Percentiles rank a stretch among this genome's conserved stretches.
These are phyloP conservation scores for Suhomyces ambrosiae DNA, from an alignment of 1,139 yeast species.

Conservation along the genomic window DNA sequence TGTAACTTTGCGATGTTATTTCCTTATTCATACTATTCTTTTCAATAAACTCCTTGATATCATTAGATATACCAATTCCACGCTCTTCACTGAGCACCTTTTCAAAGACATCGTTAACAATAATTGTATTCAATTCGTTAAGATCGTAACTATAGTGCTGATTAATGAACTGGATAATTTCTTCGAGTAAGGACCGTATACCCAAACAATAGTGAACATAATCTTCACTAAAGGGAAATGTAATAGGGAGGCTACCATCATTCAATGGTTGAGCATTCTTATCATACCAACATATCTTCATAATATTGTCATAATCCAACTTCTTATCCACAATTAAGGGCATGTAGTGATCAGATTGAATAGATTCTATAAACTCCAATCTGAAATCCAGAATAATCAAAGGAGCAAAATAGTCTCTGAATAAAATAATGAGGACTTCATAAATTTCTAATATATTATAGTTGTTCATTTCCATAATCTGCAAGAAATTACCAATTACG, in stretches of 20 bases:
- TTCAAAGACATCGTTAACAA: constrained; percentile 67
- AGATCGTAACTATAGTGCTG: constrained; percentile 61
- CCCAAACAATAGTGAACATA: constrained; percentile 86
- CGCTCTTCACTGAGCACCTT: constrained; percentile 56
- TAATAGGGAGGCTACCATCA: constrained; percentile 56
- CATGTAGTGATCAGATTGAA: constrained; percentile 85
- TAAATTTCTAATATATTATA: constrained; percentile 65
- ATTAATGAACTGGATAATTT: constrained; percentile 62
- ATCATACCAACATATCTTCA: constrained; percentile 71
- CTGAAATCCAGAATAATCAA: constrained; percentile 59
- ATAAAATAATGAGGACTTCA: constrained; percentile 59
- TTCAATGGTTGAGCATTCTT: constrained; percentile 48
- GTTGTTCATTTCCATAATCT: constrained; percentile 73
- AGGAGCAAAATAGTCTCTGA: constrained; percentile 61
- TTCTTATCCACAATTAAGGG: constrained; percentile 71
- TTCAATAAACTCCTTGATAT: constrained; percentile 62
- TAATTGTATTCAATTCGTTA: constrained; percentile 47
- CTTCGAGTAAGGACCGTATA: constrained; percentile 63
- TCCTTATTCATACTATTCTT: constrained; percentile 75
- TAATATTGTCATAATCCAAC: constrained; percentile 62
- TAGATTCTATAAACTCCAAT: constrained; percentile 59
- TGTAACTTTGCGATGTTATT: constrained; percentile 83
- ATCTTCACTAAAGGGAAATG: constrained; percentile 85
- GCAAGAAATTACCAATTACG: constrained; percentile 70
- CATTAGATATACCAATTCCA: constrained; percentile 63